Percentiles rank a stretch among this genome's conserved stretches.
These are phyloP conservation scores for Neurospora sp. DNA, from an alignment of 495 filamentous ascomycete species.

Conservation along the genomic window DNA sequence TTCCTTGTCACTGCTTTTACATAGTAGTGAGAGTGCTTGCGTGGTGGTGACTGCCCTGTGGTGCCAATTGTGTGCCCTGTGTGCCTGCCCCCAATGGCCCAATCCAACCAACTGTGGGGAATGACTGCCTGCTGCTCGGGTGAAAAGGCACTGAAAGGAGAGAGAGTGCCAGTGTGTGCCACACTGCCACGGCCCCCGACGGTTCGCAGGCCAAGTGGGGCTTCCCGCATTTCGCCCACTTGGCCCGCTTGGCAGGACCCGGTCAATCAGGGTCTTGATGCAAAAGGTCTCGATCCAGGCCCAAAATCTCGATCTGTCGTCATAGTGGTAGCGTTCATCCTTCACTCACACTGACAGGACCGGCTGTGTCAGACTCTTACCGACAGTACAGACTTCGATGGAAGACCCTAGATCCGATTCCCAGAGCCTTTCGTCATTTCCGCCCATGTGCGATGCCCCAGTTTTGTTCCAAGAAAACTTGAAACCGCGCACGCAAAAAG, in stretches of 20 bases:
- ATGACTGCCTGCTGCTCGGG: neutral
- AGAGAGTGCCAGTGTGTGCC: neutral
- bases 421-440: constrained; percentile 4
- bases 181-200: neutral
- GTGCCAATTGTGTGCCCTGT: neutral
- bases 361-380: neutral
- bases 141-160: neutral
- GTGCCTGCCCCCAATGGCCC: neutral
- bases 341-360: neutral
- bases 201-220: constrained; percentile 6
- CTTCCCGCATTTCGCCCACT: constrained; percentile 8
- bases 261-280: neutral
- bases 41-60: neutral
- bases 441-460: neutral
- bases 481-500: neutral
- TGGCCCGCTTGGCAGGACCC: neutral
- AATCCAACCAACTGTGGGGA: neutral
- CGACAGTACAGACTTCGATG: neutral
- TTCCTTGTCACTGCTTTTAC: neutral
- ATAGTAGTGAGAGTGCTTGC: neutral
- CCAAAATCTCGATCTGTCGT: constrained; percentile 18
- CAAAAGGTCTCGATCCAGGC: constrained; percentile 13
- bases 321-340: constrained; percentile 11
- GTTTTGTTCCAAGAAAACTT: constrained; percentile 6
- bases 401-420: constrained; percentile 11